phyloP scores from a whole-genome alignment of 768 basidiomycete genomes.

The Amyloporia xantha region DNA sequence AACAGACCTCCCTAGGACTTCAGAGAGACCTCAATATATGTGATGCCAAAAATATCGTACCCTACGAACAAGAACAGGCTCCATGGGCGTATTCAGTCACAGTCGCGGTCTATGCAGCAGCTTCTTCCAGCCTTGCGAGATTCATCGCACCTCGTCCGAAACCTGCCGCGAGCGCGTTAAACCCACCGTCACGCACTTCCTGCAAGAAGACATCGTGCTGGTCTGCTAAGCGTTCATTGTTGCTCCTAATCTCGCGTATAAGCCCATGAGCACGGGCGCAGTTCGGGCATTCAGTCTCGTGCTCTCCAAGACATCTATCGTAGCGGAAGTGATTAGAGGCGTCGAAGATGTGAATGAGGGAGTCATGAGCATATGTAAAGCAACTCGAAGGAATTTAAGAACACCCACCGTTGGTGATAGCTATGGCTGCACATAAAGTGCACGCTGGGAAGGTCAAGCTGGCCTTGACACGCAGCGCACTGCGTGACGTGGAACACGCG shows the following conservation, averaged over 20 bases:
- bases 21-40: no score
- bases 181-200: conserved; percentile 66
- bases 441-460: conserved; percentile 86
- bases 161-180: conserved; percentile 61
- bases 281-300: conserved; percentile 84
- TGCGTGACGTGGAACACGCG: conserved; percentile 91
- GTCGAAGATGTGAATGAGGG: background rate
- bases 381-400: no score
- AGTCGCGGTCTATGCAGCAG: conserved; percentile 16
- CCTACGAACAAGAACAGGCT: no score
- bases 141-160: conserved; percentile 63
- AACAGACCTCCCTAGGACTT: no score
- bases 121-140: conserved; percentile 21
- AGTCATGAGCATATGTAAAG: no score
- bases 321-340: background rate
- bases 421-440: conserved; percentile 99
- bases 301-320: conserved; percentile 76
- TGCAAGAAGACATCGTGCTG: conserved; percentile 76
- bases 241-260: conserved; percentile 81
- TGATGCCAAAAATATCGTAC: no score
- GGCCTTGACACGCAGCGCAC: conserved; percentile 84
- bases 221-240: conserved; percentile 78
- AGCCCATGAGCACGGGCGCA: conserved; percentile 85
- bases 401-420: conserved; percentile 80
- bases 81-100: no score